Base-by-base conservation (phyloP, 176 grass and related monocot species). In the Aegilops speltoides region DNA sequence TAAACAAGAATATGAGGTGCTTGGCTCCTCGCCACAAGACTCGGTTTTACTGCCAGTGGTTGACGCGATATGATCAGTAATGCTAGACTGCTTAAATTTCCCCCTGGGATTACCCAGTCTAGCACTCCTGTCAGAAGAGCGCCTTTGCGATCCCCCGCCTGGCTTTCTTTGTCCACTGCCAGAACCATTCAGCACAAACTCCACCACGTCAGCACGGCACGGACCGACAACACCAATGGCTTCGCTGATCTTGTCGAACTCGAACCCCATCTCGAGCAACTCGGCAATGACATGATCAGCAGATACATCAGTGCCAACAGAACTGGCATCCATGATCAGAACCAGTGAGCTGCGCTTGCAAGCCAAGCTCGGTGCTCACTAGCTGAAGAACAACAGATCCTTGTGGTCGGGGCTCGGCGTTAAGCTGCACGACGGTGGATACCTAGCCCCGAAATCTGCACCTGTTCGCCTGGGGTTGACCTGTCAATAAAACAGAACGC, bases 201-300 rank as follows among this genome's bases (percentile, higher is more conserved):
- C 97, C 56, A 98, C 79, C 23, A 84, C 94, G 80, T 91, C 81
- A 56, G 89, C 86, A 43, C 78, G 84, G 25, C 81, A 73, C 3
- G 93, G 82, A 33, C 90, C 93, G 2, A 87, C 90, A 23, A 84
- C 74, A 61, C 80, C 84, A 45, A 96, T 79, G n/a, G 93, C 96
- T 61, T 89, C 62, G 62, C 50, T 88, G 78, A 94, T 88, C 89
- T 80, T 63, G 70, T 82, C 77, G 24, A 96, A 94, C 25, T 98
- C 88, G 59, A 98, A 98, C 28, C 97, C 97, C 94, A 98, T 98
- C 70, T 96, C 88, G 3, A 98, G 79, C 79, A 96, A 86, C 86
- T 93, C 87, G 7, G 94, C 92, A 22, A 98, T 90, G 68, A 91
- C 79, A 52, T 52, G 75, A 67, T 98, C 93, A 24, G 79, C 62